Evolutionary conservation across 345 rosid genomes (phyloP), one percentile per base, ranked within the genome.

Genomic region (Syzygium grande): DNA sequence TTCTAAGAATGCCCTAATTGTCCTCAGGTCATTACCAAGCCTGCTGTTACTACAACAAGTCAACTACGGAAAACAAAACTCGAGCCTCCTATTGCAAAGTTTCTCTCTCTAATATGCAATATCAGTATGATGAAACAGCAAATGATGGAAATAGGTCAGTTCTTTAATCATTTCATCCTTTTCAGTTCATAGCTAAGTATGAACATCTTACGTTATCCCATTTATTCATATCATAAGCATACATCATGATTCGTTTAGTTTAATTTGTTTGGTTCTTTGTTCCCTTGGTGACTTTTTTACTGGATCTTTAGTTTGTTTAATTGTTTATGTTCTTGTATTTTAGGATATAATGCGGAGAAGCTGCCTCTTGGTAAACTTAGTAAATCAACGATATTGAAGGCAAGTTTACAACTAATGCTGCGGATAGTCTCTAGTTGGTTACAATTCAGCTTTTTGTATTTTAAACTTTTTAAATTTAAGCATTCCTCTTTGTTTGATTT

Each of bases 281-380:
- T 73, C 23, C 80, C 85, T 41, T 15, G 5, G 85, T 73, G n/a
- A 41, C 77, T 41, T 65, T 59, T 87, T 78, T 56, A 43, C 61
- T 54, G 56, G 46, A 87, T 77, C n/a, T 85, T 84, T 73, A 15
- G n/a, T 43, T 52, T 79, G 49, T 51, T 52, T 86, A 34, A 51
- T 22, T 78, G 58, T 58, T 79, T 52, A 30, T 21, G 11, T 34
- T 63, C n/a, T 88, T 90, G 59, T 68, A 19, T 92, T 92, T 90
- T 43, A 95, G 95, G 97, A 88, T 95, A 96, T 88, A 94, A 97
- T 89, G 98, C 98, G 91, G 93, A 96, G 87, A 96, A 95, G 93
- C 89, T 97, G 93, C 98, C 99, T 38, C 98, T 97, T 59, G 99
- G 99, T 25, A 97, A 95, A 91, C 93, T 97, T 87, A 97, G 98